Evolutionary conservation across 768 basidiomycete genomes (phyloP).

Genomic region (Russula ochroleuca): DNA sequence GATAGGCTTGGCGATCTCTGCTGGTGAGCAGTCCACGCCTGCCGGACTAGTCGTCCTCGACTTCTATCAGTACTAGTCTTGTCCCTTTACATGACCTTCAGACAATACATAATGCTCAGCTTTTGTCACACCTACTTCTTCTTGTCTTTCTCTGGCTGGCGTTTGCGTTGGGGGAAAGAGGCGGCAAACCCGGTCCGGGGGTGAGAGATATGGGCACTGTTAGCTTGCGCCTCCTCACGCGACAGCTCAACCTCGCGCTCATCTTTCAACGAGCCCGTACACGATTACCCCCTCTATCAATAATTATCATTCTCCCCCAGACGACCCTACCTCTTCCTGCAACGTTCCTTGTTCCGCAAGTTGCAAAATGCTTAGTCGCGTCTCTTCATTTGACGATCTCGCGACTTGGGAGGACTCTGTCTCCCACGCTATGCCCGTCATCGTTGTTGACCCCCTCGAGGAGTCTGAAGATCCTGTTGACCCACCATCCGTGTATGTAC

Average conservation of each 20-base stretch:
- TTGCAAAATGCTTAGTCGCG: constrained; percentile 26
- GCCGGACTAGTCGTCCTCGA: not conserved
- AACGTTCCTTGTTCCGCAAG: not conserved
- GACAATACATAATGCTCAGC: not conserved
- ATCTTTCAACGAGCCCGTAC: not conserved
- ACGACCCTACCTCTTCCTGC: not conserved
- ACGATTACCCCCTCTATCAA: not conserved
- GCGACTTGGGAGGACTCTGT: constrained; percentile 29
- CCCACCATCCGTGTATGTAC: constrained; percentile 19
- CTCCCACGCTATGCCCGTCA: constrained; percentile 21
- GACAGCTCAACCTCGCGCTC: not conserved
- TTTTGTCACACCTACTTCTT: not conserved
- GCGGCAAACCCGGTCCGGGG: too few species aligned
- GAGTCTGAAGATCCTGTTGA: constrained; percentile 26
- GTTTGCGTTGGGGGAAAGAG: too few species aligned
- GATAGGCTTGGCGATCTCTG: constrained; percentile 33
- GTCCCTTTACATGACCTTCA: not conserved
- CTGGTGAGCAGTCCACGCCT: constrained; percentile 2
- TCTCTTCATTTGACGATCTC: constrained; percentile 29
- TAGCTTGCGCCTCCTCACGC: too few species aligned
- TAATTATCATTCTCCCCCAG: not conserved
- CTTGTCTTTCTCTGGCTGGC: too few species aligned
- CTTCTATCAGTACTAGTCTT: not conserved
- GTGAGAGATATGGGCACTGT: too few species aligned
- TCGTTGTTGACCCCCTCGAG: constrained; percentile 24